Conservation (phyloP, 495 filamentous ascomycete genomes). For the Aspergillus biplanus region DNA sequence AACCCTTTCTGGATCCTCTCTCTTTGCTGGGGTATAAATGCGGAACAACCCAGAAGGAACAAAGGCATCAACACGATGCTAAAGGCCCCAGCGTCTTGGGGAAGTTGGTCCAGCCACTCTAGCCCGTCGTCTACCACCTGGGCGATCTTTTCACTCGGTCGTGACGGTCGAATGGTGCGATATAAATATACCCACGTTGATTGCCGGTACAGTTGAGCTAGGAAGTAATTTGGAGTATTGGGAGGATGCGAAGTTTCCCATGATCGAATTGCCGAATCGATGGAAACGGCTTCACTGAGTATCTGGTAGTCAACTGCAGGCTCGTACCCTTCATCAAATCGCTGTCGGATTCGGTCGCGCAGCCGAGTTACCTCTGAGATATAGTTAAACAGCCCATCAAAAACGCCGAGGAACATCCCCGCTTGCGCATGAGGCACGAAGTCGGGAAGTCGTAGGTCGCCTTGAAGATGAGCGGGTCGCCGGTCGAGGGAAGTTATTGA, state of each 20-base stretch:
- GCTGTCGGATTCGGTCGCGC: constrained; percentile 73
- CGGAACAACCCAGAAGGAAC: constrained; percentile 86
- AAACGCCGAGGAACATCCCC: constrained; percentile 78
- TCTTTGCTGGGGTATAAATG: constrained; percentile 70
- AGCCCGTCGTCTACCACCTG: constrained; percentile 81
- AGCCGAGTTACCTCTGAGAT: constrained; percentile 81
- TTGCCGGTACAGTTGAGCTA: constrained; percentile 83
- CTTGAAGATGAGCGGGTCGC: constrained; percentile 55
- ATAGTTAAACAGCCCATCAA: constrained; percentile 81
- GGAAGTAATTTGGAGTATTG: constrained; percentile 72
- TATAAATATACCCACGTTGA: constrained; percentile 91
- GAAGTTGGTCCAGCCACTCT: constrained; percentile 61
- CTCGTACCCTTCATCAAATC: constrained; percentile 63
- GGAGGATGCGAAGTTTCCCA: constrained; percentile 75
- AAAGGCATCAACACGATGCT: constrained; percentile 86
- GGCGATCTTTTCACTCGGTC: constrained; percentile 67
- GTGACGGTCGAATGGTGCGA: constrained; percentile 79
- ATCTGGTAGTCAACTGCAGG: constrained; percentile 75
- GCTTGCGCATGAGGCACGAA: constrained; percentile 75
- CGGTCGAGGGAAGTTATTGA: constrained; percentile 73
- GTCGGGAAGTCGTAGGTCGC: constrained; percentile 66
- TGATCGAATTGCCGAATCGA: constrained; percentile 73
- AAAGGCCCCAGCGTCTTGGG: constrained; percentile 65
- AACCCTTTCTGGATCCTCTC: constrained; percentile 72
- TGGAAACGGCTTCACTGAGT: constrained; percentile 73